phyloP scores from a whole-genome alignment of 495 filamentous ascomycete genomes.

The Gamarada debralockiae region DNA sequence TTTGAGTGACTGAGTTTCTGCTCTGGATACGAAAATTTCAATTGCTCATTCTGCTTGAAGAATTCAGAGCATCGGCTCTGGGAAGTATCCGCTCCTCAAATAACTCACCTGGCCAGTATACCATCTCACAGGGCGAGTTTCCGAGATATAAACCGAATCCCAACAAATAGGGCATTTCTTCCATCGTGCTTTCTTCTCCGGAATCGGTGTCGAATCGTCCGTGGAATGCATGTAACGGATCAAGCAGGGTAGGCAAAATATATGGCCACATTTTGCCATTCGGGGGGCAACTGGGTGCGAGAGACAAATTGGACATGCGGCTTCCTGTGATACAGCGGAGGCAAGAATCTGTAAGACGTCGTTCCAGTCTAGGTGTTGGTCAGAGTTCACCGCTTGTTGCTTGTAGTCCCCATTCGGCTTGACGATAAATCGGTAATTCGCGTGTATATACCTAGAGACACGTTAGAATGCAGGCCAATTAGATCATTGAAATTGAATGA shows the following conservation, averaged over 20 bases:
- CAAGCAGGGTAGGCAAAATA: conserved; percentile 92
- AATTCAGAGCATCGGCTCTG: too few relatives aligned
- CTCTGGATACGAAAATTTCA: too few relatives aligned
- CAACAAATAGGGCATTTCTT: conserved; percentile 97
- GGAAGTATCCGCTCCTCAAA: too few relatives aligned
- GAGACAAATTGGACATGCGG: conserved; percentile 91
- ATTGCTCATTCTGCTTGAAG: too few relatives aligned
- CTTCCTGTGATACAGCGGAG: conserved; percentile 80
- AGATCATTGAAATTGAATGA: too few relatives aligned
- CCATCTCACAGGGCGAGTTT: conserved; percentile 88
- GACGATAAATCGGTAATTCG: conserved; percentile 96
- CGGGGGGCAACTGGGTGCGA: conserved; percentile 84
- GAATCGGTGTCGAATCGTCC: conserved; percentile 57
- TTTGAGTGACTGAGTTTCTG: too few relatives aligned
- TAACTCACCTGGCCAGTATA: conserved; percentile 90
- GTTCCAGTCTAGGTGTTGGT: conserved; percentile 88
- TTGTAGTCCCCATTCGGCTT: conserved; percentile 75
- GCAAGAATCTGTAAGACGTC: conserved; percentile 88
- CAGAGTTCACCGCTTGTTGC: conserved; percentile 77
- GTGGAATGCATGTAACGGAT: conserved; percentile 93
- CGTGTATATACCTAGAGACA: conserved; percentile 74
- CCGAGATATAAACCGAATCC: conserved; percentile 81
- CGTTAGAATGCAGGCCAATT: background rate
- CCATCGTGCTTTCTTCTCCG: conserved; percentile 73
- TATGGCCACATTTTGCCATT: conserved; percentile 97